A percentile compares a stretch with the other conserved stretches of the same genome.
Conservation (phyloP, 176 grass and related monocot genomes). For the Carex cristatella region DNA sequence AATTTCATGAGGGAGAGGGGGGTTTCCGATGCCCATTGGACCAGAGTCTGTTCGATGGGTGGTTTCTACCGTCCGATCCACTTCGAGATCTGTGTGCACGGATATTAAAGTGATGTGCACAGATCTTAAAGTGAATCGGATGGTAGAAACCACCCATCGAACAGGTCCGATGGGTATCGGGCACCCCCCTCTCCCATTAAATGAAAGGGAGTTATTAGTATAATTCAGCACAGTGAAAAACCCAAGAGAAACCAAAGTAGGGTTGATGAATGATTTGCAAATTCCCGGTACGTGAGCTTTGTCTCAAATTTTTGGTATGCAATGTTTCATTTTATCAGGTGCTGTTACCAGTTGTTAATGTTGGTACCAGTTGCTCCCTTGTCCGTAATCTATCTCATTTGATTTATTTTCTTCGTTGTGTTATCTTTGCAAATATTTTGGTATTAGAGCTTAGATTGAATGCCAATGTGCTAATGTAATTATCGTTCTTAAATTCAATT, state of each 20-base stretch:
- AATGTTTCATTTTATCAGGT: not conserved
- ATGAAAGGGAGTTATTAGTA: no score
- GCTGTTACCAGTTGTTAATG: not conserved
- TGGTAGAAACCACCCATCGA: no score
- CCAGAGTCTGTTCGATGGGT: no score
- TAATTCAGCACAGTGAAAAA: not conserved
- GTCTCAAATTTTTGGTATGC: not conserved
- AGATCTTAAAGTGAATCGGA: no score
- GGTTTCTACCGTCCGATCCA: no score
- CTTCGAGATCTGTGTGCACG: no score
- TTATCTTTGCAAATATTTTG: not conserved
- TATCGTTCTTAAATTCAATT: not conserved
- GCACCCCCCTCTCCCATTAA: not conserved
- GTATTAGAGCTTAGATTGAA: not conserved
- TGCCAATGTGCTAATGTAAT: not conserved
- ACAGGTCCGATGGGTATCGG: no score
- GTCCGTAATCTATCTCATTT: not conserved
- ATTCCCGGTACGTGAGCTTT: not conserved
- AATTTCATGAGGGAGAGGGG: no score
- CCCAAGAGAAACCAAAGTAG: not conserved
- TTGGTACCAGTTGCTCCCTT: not conserved
- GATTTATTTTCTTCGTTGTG: not conserved
- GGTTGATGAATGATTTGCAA: not conserved
- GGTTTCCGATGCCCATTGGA: no score
- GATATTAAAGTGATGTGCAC: no score